Base-by-base conservation (phyloP, 148 eudicot species). In the Agrostemma githago region DNA sequence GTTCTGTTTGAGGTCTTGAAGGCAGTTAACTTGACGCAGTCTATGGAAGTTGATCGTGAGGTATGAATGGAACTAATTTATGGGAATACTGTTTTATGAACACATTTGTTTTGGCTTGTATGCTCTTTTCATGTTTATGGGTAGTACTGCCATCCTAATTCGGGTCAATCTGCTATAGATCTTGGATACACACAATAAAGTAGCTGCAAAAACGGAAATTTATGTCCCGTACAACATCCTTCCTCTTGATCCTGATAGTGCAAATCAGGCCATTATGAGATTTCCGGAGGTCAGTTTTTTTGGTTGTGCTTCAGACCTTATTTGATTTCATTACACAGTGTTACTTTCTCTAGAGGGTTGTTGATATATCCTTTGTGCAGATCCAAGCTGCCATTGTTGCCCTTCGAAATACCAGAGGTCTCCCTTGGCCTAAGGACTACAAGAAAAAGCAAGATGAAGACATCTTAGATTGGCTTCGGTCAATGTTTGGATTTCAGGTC, bases 401-500 rank as follows among this genome's bases (percentile, higher is more conserved):
- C 51, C 96, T 96, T 73, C 92, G 97, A 56, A 96, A 90, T 80
- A 96, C 97, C 8, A 83, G 99, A 78, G 99, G 99, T 68, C 99
- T 96, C 76, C 99, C 97, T 70, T 96, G 99, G 99, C 96, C 97
- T 0, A 92, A 88, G 84, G 99, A 88, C 68, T 85, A 92, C 82
- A 92, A 90, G 86, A 95, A 95, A 85, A 95, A 95, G 77, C 90
- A 89, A 68, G 97, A 92, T 77, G 97, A 96, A 81, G 99, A 96
- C 85, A 79, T 96, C 44, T 82, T 96, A 41, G 99, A 96, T 74
- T 96, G 99, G 99, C 99, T 96, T 76, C 99, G 90, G 77, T 84
- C 92, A 48, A 90, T 90, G 89, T 96, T 96, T 84, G 99, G 99
- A 65, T 96, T 96, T 83, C 99, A 96, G 96, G 99, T 94, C 46